Evolutionary conservation across 345 rosid genomes (phyloP), one percentile per base, ranked within the genome.

Genomic region (Citrus unshiu): DNA sequence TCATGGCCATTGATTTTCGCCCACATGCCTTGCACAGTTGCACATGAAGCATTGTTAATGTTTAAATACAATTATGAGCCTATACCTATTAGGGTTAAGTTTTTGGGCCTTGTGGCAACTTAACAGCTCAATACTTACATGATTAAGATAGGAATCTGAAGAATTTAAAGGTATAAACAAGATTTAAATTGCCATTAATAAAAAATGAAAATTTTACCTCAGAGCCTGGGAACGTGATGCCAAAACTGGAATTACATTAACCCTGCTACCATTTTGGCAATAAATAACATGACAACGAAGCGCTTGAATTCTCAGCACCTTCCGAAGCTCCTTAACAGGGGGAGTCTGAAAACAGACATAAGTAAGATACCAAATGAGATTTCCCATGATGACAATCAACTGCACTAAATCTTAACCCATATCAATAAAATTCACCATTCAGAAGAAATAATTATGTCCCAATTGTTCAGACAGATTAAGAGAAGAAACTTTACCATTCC

Each of bases 221-320:
- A 95, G 90, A 60, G 97, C 98, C 88, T 95, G 98, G 79, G 91
- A 82, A 2, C 98, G 97, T 54, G 98, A 95, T 74, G 98, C 97
- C 74, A 88, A 74, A 62, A 92, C 97, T 1, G 98, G 98, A 75
- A 93, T 87, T 30, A 97, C 93, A 80, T 93, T 91, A 70, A 97
- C 85, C 86, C 98, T 87, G 77, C 84, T 75, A 43, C 97, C 94
- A 81, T 87, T 94, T 84, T 90, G 97, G 77, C 98, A 91, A 81
- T 92, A 93, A 73, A 97, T 81, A 49, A 79, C 94, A 86, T 94
- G 94, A 70, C 97, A 89, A 66, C 98, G 94, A 18, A 94, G 91
- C 43, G 97, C 98, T 80, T 93, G 99, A 82, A 93, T 92, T 79
- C 99, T 91, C 82, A 91, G 89, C 37, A 81, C 74, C 88, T 94